These are phyloP conservation scores for Blastomyces silverae DNA, from an alignment of 2,329 filamentous ascomycete species.

Conservation along the genomic window DNA sequence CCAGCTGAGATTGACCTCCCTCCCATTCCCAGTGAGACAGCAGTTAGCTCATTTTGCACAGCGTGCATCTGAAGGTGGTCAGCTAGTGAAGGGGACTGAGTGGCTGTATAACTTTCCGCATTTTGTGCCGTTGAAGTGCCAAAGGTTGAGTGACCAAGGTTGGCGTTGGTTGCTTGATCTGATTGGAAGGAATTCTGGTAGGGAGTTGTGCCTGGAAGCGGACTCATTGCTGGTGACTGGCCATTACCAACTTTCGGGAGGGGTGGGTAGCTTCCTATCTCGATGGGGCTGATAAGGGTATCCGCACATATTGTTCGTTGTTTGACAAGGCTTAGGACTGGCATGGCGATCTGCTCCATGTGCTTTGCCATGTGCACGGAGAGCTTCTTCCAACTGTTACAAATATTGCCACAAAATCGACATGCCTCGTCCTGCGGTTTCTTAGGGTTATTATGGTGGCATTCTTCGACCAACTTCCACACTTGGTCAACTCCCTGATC, in stretches of 20 bases:
- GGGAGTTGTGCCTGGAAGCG: not conserved
- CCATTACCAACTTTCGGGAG: not conserved
- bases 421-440: constrained; percentile 71
- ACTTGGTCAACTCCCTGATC: constrained; percentile 53
- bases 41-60: constrained; percentile 14
- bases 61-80: constrained; percentile 15
- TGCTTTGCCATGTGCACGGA: constrained; percentile 91
- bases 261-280: constrained; percentile 7
- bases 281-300: constrained; percentile 14
- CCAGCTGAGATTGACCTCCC: constrained; percentile 4
- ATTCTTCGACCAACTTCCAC: constrained; percentile 71
- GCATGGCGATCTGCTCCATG: constrained; percentile 86
- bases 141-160: not conserved
- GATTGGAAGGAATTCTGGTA: constrained; percentile 7
- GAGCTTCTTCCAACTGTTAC: constrained; percentile 83
- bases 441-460: constrained; percentile 61
- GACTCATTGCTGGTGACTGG: not conserved
- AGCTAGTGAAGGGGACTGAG: constrained; percentile 9
- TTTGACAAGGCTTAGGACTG: constrained; percentile 55
- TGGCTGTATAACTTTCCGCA: constrained; percentile 13
- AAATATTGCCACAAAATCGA: constrained; percentile 75
- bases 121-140: constrained; percentile 2
- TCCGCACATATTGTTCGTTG: constrained; percentile 43
- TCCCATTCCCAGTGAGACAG: constrained; percentile 2
- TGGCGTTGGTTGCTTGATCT: not conserved